Evolutionary conservation across 2,329 filamentous ascomycete genomes (phyloP).

Genomic region (Achaetomium macrosporum): DNA sequence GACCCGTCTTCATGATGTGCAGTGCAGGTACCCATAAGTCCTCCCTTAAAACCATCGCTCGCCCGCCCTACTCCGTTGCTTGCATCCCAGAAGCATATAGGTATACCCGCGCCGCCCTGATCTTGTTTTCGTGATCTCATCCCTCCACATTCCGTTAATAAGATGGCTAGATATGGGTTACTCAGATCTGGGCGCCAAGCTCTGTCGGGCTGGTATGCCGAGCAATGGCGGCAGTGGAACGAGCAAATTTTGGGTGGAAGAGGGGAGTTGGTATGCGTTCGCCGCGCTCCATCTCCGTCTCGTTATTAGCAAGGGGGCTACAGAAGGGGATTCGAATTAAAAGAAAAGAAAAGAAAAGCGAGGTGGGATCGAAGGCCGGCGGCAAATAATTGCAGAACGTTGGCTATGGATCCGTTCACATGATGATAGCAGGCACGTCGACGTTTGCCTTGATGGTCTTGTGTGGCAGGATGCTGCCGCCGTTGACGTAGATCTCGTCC

Average conservation of each 20-base stretch:
- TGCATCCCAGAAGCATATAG: background rate
- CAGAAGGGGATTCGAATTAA: slow-evolving; percentile 3
- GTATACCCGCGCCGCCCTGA: background rate
- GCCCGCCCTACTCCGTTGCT: background rate
- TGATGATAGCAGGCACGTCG: slow-evolving; percentile 67
- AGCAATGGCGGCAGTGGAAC: background rate
- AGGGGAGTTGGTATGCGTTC: background rate
- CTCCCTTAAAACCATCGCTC: background rate
- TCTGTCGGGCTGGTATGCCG: background rate
- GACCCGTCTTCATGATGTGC: background rate
- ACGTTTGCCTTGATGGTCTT: slow-evolving; percentile 99
- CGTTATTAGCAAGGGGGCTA: slow-evolving; percentile 7
- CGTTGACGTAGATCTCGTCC: slow-evolving; percentile 98
- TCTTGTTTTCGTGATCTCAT: background rate
- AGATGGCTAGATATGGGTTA: background rate
- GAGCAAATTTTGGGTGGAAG: background rate
- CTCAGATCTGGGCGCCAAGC: background rate
- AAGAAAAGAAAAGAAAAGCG: background rate
- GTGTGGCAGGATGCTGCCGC: slow-evolving; percentile 88
- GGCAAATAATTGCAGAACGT: background rate
- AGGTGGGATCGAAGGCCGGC: background rate
- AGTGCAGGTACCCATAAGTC: background rate
- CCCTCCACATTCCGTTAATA: background rate
- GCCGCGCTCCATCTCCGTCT: slow-evolving; percentile 4
- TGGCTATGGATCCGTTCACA: slow-evolving; percentile 40